Conservation (phyloP, 2,329 filamentous ascomycete species). For the Venturia nashicola region DNA sequence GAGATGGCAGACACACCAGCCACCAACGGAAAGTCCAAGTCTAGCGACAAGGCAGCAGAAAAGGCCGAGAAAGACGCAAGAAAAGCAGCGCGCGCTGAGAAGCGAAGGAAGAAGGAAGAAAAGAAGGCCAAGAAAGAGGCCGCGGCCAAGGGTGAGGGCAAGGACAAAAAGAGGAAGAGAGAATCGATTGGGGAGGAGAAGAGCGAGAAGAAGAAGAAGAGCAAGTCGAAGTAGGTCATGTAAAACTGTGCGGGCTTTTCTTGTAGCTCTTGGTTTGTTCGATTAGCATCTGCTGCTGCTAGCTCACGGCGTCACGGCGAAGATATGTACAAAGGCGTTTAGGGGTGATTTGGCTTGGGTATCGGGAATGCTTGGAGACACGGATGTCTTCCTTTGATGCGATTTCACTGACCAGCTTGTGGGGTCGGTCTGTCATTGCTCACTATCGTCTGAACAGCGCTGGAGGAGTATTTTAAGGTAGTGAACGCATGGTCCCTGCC, state of each 20-base stretch:
- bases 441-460: neutral
- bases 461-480: neutral
- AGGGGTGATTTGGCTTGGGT: neutral
- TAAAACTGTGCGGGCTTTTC: neutral
- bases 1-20: conserved; percentile 13
- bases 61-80: conserved; percentile 23
- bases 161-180: conserved; percentile 36
- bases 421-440: neutral
- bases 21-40: conserved; percentile 12
- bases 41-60: conserved; percentile 20
- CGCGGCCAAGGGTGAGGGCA: conserved; percentile 29
- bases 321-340: neutral
- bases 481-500: neutral
- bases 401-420: neutral
- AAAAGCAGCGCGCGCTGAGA: conserved; percentile 23
- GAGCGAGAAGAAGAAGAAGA: conserved; percentile 46
- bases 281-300: neutral
- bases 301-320: neutral
- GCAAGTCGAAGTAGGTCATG: neutral
- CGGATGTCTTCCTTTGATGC: neutral
- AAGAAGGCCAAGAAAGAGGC: conserved; percentile 32
- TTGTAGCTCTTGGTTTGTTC: neutral
- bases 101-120: conserved; percentile 25
- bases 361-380: neutral
- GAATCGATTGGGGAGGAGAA: conserved; percentile 48